Percentiles rank a stretch among this genome's conserved stretches.
Conservation (phyloP, 129 eudicot genomes). For the Flaveria sonorensis region DNA sequence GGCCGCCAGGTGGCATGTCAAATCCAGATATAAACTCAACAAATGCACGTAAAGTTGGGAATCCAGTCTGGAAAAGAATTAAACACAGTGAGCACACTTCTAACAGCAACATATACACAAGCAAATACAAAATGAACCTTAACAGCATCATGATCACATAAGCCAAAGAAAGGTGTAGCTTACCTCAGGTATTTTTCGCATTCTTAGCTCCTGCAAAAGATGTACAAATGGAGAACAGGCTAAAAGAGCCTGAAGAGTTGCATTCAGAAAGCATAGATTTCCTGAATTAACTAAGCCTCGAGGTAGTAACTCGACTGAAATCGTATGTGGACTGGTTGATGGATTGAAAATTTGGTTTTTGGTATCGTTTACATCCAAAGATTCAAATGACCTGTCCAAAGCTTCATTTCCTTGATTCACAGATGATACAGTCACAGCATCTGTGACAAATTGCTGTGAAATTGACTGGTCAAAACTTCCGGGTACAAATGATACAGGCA, state of each 20-base stretch:
- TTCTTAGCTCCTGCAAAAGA: constrained; percentile 65
- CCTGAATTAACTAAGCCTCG: constrained; percentile 87
- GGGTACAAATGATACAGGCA: constrained; percentile 36
- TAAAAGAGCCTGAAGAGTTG: constrained; percentile 84
- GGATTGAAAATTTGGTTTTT: constrained; percentile 18
- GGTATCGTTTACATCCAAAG: constrained; percentile 21
- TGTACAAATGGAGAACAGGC: constrained; percentile 76
- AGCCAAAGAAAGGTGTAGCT: background rate
- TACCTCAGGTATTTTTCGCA: constrained; percentile 66
- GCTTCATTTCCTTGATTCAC: constrained; percentile 21
- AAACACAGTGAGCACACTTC: constrained; percentile 15
- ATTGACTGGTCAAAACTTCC: constrained; percentile 14
- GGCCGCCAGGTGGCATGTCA: constrained; percentile 37
- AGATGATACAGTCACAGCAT: constrained; percentile 33
- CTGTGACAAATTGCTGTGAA: constrained; percentile 15
- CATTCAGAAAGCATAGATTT: constrained; percentile 79
- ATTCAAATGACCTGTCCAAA: constrained; percentile 33
- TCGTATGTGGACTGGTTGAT: constrained; percentile 39
- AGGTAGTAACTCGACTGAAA: constrained; percentile 53
- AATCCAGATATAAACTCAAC: constrained; percentile 62
- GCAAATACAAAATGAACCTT: constrained; percentile 3
- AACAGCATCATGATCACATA: constrained; percentile 8
- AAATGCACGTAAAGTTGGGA: constrained; percentile 67
- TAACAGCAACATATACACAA: constrained; percentile 18
- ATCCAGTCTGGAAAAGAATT: constrained; percentile 43